Percentiles rank a stretch among this genome's conserved stretches.
These are phyloP conservation scores for Heimioporus sp. DNA, from an alignment of 768 basidiomycete species.

Conservation along the genomic window DNA sequence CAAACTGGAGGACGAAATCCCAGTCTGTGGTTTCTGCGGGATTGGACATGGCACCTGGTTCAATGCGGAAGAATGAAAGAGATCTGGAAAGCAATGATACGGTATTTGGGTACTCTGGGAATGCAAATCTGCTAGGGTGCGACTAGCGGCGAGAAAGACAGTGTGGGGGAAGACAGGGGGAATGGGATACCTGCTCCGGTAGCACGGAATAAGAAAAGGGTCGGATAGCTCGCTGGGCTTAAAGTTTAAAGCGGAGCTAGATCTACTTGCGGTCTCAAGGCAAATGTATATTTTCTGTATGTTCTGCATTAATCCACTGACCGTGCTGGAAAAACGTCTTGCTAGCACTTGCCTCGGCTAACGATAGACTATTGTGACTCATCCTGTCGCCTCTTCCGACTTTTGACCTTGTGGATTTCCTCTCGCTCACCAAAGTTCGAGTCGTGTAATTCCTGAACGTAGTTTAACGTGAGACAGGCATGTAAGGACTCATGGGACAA, in stretches of 20 bases:
- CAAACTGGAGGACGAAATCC: conserved; percentile 63
- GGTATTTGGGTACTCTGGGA: not conserved
- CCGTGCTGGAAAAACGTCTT: conserved; percentile 6
- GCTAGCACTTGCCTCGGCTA: conserved; percentile 1
- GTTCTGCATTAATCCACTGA: not conserved
- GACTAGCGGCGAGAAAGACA: conserved; percentile 2
- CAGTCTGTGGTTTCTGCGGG: conserved; percentile 50
- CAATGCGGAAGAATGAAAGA: not conserved
- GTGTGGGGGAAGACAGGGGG: conserved; percentile 17
- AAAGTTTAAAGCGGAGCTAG: conserved; percentile 16
- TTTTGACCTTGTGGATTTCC: conserved; percentile 73
- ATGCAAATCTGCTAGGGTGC: not conserved
- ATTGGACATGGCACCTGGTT: conserved; percentile 17
- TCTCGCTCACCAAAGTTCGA: conserved; percentile 89
- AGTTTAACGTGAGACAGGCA: conserved; percentile 1
- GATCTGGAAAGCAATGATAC: not conserved
- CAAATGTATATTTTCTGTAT: too few species aligned
- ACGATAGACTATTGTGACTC: not conserved
- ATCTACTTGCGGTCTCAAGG: not conserved
- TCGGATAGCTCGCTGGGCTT: conserved; percentile 10
- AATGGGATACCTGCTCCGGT: too few species aligned
- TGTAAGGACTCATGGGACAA: too few species aligned
- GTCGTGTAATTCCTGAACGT: conserved; percentile 74
- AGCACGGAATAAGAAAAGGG: too few species aligned
- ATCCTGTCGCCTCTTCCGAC: conserved; percentile 19